Conservation (phyloP, 2,329 filamentous ascomycete genomes). For the Fusarium xyrophilum region DNA sequence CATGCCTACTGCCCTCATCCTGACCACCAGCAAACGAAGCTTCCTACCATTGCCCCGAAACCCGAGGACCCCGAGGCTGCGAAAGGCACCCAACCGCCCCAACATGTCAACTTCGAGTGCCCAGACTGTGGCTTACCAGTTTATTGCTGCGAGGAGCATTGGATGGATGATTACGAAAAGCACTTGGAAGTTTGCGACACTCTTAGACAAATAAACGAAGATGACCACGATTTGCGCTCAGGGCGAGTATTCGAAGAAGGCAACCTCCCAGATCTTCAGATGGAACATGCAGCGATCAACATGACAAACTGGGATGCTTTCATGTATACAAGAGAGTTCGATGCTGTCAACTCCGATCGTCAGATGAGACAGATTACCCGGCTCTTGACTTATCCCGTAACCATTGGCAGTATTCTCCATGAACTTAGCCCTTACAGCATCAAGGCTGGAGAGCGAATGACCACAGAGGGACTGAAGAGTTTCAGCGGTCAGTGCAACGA, state of each 20-base stretch:
- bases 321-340: slow-evolving; percentile 89
- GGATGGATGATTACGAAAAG: slow-evolving; percentile 92
- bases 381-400: slow-evolving; percentile 91
- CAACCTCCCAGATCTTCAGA: slow-evolving; percentile 84
- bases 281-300: slow-evolving; percentile 92
- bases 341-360: slow-evolving; percentile 88
- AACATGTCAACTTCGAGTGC: slow-evolving; percentile 91
- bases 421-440: slow-evolving; percentile 93
- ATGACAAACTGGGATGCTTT: slow-evolving; percentile 99
- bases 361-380: slow-evolving; percentile 92
- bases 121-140: slow-evolving; percentile 94
- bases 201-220: slow-evolving; percentile 92
- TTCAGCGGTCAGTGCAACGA: slow-evolving; percentile 74
- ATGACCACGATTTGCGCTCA: slow-evolving; percentile 92
- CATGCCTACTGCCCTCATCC: slow-evolving; percentile 95
- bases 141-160: slow-evolving; percentile 93
- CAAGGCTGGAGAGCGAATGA: slow-evolving; percentile 76
- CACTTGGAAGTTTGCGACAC: slow-evolving; percentile 94
- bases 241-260: slow-evolving; percentile 94
- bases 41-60: slow-evolving; percentile 69
- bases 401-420: slow-evolving; percentile 88
- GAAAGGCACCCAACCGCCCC: slow-evolving; percentile 68
- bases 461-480: slow-evolving; percentile 88
- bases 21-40: slow-evolving; percentile 77
- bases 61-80: slow-evolving; percentile 65